Percentiles rank a stretch among this genome's conserved stretches.
Evolutionary conservation across 805 yeast species (phyloP).

Genomic region (Spathaspora arborariae): DNA sequence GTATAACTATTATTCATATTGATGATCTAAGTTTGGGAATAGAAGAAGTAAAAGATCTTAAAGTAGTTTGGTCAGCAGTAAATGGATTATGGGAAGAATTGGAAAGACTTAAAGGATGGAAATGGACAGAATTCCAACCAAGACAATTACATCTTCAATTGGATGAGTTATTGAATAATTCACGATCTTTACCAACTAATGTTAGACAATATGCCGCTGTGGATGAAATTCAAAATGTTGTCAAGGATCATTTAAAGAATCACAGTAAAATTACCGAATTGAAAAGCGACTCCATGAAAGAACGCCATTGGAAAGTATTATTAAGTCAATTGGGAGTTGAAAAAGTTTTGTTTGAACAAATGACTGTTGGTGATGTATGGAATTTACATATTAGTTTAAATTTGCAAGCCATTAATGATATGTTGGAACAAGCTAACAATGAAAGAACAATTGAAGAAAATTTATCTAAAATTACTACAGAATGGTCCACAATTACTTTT

Average conservation of each 20-base stretch:
- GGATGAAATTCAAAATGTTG: constrained; percentile 46
- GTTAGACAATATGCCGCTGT: constrained; percentile 69
- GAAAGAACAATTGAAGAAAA: constrained; percentile 65
- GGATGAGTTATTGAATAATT: constrained; percentile 44
- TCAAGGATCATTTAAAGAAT: constrained; percentile 40
- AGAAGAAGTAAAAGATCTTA: constrained; percentile 54
- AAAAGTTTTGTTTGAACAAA: constrained; percentile 12
- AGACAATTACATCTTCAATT: constrained; percentile 43
- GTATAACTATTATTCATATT: constrained; percentile 25
- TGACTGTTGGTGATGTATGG: constrained; percentile 62
- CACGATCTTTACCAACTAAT: constrained; percentile 52
- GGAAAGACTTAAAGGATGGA: constrained; percentile 33
- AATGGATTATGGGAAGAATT: constrained; percentile 47
- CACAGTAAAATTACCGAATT: constrained; percentile 41
- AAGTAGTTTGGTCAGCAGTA: constrained; percentile 61
- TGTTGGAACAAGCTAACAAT: constrained; percentile 64
- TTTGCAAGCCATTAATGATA: constrained; percentile 41
- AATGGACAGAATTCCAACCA: constrained; percentile 51
- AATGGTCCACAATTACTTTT: constrained; percentile 55
- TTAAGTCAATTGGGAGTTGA: constrained; percentile 32
- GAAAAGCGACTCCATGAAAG: constrained; percentile 53
- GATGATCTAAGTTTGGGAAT: constrained; percentile 26
- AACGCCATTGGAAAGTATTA: constrained; percentile 63
- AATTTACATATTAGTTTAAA: constrained; percentile 47
- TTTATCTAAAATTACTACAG: constrained; percentile 43